Evolutionary conservation across 306 rosid genomes (phyloP), one percentile per base, ranked within the genome.

Genomic region (Pyrus pyrifolia): DNA sequence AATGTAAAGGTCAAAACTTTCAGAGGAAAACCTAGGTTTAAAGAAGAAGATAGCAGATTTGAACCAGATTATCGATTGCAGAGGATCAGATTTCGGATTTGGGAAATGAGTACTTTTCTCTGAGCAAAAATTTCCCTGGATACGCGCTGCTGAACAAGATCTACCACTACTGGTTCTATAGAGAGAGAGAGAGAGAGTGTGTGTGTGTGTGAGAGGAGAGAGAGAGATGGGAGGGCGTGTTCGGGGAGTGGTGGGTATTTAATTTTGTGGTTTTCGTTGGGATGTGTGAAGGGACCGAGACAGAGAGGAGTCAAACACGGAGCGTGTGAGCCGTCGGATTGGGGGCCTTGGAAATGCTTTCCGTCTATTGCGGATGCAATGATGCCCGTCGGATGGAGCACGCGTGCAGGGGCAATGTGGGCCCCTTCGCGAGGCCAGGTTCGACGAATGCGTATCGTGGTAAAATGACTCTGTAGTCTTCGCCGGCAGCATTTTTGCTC

Each of bases 331-430:
- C 91, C 97, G 95, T 94, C 83, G 86, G 97, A 94, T 94, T 13
- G 46, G 79, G 77, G 83, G 78, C 74, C 83, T 80, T 22, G 89
- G 89, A 84, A 90, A 87, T 85, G 95, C 84, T 76, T 80, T 91
- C 93, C 93, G 97, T 84, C 74, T 78, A 81, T 84, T 71, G 76
- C 93, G 92, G 93, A 78, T 70, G 80, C 27, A 75, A 83, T 63
- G 31, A 4, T 15, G 70, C 58, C 91, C 98, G 92, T 90, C 45
- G 74, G 97, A 91, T 94, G 61, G 60, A 80, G 92, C 98, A 88
- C 97, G 98, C 97, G 98, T 91, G 98, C 83, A 75, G 77, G 78
- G 75, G 33, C 12, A 64, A 19, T 68, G 85, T 89, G 89, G 91
- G 23, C 81, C 85, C 79, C 61, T 73, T 44, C 90, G 14, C 83